Conservation (phyloP, 2,329 filamentous ascomycete species). For the Penicillium sp. region DNA sequence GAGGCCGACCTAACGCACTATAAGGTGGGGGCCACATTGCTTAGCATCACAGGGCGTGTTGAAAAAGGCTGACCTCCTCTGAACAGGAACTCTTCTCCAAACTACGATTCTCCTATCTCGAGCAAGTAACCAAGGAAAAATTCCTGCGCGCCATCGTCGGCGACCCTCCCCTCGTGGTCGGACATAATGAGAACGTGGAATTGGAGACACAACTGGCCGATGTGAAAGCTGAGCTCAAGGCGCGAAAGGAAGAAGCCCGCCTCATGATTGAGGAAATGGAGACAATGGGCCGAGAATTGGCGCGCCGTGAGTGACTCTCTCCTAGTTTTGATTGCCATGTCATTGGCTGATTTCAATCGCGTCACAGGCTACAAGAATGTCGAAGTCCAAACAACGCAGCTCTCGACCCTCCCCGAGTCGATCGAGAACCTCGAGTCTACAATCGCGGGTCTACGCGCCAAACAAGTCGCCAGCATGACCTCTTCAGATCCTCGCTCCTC, state of each 20-base stretch:
- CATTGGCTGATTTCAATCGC: background rate
- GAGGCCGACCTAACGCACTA: constrained; percentile 87
- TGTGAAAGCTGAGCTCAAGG: constrained; percentile 74
- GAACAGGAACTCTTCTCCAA: constrained; percentile 84
- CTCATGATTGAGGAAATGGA: constrained; percentile 74
- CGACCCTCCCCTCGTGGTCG: constrained; percentile 83
- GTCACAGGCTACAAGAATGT: constrained; percentile 55
- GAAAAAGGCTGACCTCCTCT: constrained; percentile 3
- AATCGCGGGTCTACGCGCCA: constrained; percentile 53
- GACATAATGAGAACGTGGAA: constrained; percentile 76
- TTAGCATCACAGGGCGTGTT: background rate
- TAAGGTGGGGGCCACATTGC: constrained; percentile 52
- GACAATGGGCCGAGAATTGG: constrained; percentile 65
- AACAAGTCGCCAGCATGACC: constrained; percentile 65
- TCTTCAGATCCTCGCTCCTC: constrained; percentile 46
- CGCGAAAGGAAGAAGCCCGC: constrained; percentile 76
- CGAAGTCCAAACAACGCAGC: constrained; percentile 53
- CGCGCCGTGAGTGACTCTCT: constrained; percentile 48
- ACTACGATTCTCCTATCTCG: constrained; percentile 93
- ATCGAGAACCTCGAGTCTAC: constrained; percentile 55
- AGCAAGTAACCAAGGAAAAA: constrained; percentile 98
- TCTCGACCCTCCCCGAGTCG: constrained; percentile 54
- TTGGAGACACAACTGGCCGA: constrained; percentile 70
- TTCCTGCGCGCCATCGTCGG: constrained; percentile 92
- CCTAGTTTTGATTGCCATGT: background rate